A percentile compares a stretch with the other conserved stretches of the same genome.
Evolutionary conservation across 2,329 filamentous ascomycete species (phyloP).

Genomic region (Aspergillus ruber): DNA sequence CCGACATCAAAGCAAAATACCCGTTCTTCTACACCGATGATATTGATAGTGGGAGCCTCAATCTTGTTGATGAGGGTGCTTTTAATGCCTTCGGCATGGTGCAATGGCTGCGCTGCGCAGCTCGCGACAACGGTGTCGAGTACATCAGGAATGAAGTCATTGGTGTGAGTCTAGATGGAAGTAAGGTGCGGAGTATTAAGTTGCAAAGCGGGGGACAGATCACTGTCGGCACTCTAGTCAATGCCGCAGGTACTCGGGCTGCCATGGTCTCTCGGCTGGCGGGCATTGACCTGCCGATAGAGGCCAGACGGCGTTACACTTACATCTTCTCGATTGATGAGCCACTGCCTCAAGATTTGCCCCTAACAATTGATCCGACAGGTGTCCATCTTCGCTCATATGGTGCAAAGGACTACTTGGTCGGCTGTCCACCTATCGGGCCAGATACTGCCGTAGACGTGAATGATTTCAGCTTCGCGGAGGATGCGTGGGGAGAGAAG

Average conservation of each 20-base stretch:
- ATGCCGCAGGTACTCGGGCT: constrained; percentile 2
- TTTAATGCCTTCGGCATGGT: constrained; percentile 11
- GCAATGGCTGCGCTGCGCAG: constrained; percentile 6
- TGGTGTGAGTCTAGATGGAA: not conserved
- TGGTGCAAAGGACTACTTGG: constrained; percentile 9
- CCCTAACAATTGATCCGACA: constrained; percentile 11
- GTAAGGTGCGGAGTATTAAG: not conserved
- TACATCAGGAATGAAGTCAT: constrained; percentile 5
- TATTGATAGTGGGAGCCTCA: constrained; percentile 5
- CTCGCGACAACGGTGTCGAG: constrained; percentile 1
- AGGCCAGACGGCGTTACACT: constrained; percentile 11
- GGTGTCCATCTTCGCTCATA: constrained; percentile 12
- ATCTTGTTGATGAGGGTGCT: constrained; percentile 8
- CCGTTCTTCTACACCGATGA: constrained; percentile 8
- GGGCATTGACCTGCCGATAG: constrained; percentile 5
- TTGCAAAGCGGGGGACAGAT: constrained; percentile 1
- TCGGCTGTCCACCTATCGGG: constrained; percentile 11
- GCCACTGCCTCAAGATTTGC: constrained; percentile 8
- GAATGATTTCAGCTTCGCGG: constrained; percentile 10
- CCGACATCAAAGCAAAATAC: constrained; percentile 3
- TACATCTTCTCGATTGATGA: constrained; percentile 12
- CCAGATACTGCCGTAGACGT: constrained; percentile 11
- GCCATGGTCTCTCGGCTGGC: constrained; percentile 1
- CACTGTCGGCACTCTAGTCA: not conserved
- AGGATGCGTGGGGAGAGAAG: constrained; percentile 10